A percentile compares a stretch with the other conserved stretches of the same genome.
Evolutionary conservation across 2,329 filamentous ascomycete genomes (phyloP).

Genomic region (Fusarium beomiforme): DNA sequence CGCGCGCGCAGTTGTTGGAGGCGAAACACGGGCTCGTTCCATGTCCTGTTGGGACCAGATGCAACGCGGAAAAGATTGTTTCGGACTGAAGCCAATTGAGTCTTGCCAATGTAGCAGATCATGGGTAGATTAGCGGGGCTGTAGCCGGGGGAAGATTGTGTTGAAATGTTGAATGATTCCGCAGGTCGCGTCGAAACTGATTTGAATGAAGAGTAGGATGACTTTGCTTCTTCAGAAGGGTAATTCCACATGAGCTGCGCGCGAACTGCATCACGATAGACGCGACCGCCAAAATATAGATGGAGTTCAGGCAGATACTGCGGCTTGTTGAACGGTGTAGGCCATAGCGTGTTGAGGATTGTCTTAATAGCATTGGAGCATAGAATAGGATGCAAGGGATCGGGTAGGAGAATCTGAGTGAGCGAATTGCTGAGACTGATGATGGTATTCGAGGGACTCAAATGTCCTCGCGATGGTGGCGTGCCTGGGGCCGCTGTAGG

Average conservation of each 20-base stretch:
- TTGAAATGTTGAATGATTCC: constrained; percentile 44
- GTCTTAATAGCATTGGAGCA: constrained; percentile 55
- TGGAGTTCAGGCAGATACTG: constrained; percentile 54
- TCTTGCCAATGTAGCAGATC: constrained; percentile 60
- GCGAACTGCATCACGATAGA: constrained; percentile 58
- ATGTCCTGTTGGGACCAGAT: constrained; percentile 50
- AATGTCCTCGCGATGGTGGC: constrained; percentile 49
- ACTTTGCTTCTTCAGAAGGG: constrained; percentile 38
- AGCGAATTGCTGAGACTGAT: constrained; percentile 56
- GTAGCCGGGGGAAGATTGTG: constrained; percentile 36
- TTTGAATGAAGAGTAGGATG: constrained; percentile 47
- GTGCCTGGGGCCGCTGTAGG: constrained; percentile 48
- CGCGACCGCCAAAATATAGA: constrained; percentile 59
- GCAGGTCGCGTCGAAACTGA: constrained; percentile 51
- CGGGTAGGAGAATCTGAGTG: constrained; percentile 53
- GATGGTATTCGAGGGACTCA: constrained; percentile 55
- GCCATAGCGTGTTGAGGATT: constrained; percentile 59
- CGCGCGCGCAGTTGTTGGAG: constrained; percentile 60
- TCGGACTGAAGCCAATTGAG: constrained; percentile 57
- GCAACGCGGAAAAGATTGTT: constrained; percentile 58
- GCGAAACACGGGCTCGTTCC: constrained; percentile 59
- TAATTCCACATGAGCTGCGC: constrained; percentile 62
- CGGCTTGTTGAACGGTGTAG: constrained; percentile 45
- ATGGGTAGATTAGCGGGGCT: constrained; percentile 46
- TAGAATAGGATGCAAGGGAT: constrained; percentile 46